These are phyloP conservation scores for Sphaerulina vaccinii DNA, from an alignment of 2,329 filamentous ascomycete species.

Conservation along the genomic window DNA sequence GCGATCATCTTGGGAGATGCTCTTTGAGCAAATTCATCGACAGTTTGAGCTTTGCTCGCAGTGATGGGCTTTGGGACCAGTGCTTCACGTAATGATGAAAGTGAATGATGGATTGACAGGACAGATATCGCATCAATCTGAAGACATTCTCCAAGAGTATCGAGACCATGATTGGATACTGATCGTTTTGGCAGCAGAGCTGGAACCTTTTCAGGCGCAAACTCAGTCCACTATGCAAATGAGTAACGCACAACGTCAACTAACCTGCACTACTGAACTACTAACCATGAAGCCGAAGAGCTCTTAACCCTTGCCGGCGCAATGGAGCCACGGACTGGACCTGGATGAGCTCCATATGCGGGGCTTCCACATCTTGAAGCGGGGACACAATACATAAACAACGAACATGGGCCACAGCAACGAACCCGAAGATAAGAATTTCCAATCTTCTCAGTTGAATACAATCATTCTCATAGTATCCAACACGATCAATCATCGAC, in stretches of 20 bases:
- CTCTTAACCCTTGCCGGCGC: not conserved
- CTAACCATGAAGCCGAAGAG: not conserved
- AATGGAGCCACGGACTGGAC: constrained; percentile 1
- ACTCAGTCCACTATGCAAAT: no score
- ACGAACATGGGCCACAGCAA: not conserved
- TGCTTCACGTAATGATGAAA: constrained; percentile 46
- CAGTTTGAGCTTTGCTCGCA: constrained; percentile 70
- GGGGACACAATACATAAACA: constrained; percentile 5
- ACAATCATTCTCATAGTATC: no score
- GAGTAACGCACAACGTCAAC: not conserved
- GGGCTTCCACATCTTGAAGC: constrained; percentile 1
- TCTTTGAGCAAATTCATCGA: constrained; percentile 67
- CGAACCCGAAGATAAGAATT: not conserved
- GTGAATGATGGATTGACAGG: not conserved
- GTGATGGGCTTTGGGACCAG: constrained; percentile 69
- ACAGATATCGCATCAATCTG: no score
- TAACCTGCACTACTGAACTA: not conserved
- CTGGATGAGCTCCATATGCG: constrained; percentile 5
- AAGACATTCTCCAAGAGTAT: no score
- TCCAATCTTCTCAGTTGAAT: not conserved
- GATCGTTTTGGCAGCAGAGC: no score
- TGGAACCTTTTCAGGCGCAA: no score
- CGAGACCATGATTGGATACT: no score
- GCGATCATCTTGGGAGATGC: constrained; percentile 70
- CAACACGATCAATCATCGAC: not conserved